Conservation (phyloP, 768 basidiomycete genomes). For the Phanerochaete carnosa region DNA sequence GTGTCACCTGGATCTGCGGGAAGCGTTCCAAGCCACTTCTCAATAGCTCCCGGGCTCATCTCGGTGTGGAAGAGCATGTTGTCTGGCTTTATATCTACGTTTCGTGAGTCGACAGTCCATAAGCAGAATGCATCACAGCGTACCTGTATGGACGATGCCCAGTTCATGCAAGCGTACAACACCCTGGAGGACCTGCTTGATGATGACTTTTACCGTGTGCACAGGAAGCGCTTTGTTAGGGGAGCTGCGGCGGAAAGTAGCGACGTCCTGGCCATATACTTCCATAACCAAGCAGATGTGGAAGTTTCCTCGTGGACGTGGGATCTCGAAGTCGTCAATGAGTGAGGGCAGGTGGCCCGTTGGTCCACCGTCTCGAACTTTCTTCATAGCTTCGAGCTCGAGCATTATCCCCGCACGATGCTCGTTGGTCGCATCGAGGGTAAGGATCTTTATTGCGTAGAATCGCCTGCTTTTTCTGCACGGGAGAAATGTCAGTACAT, state of each 20-base stretch:
- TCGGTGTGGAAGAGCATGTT: conserved; percentile 22
- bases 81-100: conserved; percentile 24
- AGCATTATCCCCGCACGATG: neutral
- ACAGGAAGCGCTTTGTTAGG: conserved; percentile 16
- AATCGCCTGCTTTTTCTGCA: neutral
- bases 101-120: neutral
- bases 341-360: conserved; percentile 15
- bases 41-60: conserved; percentile 5
- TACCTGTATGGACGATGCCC: conserved; percentile 22
- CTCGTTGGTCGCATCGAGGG: conserved; percentile 18
- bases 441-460: conserved; percentile 20
- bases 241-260: conserved; percentile 17
- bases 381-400: conserved; percentile 19
- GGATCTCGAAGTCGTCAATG: conserved; percentile 14
- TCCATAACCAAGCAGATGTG: conserved; percentile 22
- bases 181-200: conserved; percentile 13
- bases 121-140: neutral
- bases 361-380: conserved; percentile 7
- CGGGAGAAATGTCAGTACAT: neutral
- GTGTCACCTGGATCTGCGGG: neutral
- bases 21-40: conserved; percentile 1
- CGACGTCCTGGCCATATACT: conserved; percentile 18
- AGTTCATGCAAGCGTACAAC: conserved; percentile 14
- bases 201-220: conserved; percentile 16
- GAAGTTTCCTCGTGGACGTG: conserved; percentile 6